Base-by-base conservation (phyloP, 345 rosid genomes). In the Ceriops tagal region DNA sequence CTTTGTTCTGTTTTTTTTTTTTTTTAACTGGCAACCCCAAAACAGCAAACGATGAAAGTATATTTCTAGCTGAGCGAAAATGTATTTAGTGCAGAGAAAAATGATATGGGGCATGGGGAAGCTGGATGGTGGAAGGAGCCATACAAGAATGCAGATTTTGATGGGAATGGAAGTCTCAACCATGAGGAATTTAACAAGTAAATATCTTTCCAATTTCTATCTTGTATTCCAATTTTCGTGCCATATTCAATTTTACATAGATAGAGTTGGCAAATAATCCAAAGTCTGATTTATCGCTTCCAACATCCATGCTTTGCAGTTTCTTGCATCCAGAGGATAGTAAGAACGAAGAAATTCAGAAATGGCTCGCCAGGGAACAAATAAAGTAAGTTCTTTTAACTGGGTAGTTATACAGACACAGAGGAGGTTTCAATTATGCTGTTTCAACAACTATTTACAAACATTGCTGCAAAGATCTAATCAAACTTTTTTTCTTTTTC, bases 111-210 rank as follows among this genome's bases (percentile, higher is more conserved):
- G 35, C 86, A 85, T 32, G 90, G 96, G 56, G 85, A 88, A 58
- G 93, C 86, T 53, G 96, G 96, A 43, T 88, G 93, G 96, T 86
- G 89, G 89, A 85, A 77, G 80, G 75, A 81, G 71, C 84, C 78
- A 77, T 85, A 84, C 67, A 69, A 43, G 34, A 87, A 80, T 64
- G 86, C 96, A 7, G 92, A 89, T 61, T 70, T 69, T 58, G 92
- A 89, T 63, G 56, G 34, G 2, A 83, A 79, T 70, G 88, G 86
- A 47, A 66, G 58, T 63, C 89, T 87, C 27, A 77, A 86, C 58
- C 77, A 82, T 21, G 73, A 80, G 15, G 89, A 87, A 59, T 82
- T 89, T 59, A 80, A 80, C 73, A 78, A 86, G 92, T 87, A 85
- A 68, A 58, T 39, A 19, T 10, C 1, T 3, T 37, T 34, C 52